A percentile compares a stretch with the other conserved stretches of the same genome.
Evolutionary conservation across 306 rosid species (phyloP).

Genomic region (Alnus glutinosa): DNA sequence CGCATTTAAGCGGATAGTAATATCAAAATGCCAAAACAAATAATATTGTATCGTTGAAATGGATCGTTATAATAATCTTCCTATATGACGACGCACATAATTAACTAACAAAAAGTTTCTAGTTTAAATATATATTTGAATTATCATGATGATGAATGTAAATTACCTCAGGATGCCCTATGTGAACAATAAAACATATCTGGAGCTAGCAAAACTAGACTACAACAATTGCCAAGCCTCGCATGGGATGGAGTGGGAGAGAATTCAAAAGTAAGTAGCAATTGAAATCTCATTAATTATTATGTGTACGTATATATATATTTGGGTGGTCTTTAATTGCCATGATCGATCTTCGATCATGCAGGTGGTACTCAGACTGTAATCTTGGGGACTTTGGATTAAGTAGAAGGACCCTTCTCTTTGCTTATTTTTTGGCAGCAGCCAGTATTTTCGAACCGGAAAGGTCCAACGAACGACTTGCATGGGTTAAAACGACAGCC

Average conservation of each 20-base stretch:
- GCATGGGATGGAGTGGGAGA: constrained; percentile 80
- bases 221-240: constrained; percentile 75
- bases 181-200: constrained; percentile 68
- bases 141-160: neutral
- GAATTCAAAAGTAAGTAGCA: constrained; percentile 52
- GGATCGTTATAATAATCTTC: too few species aligned
- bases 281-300: too few species aligned
- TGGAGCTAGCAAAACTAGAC: constrained; percentile 87
- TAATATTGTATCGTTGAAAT: too few species aligned
- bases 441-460: constrained; percentile 77
- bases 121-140: neutral
- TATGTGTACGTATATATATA: too few species aligned
- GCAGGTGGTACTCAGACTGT: constrained; percentile 78
- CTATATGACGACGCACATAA: neutral
- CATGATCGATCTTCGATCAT: neutral
- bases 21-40: too few species aligned
- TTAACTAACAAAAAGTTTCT: neutral
- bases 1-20: too few species aligned
- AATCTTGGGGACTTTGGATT: constrained; percentile 62
- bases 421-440: constrained; percentile 71
- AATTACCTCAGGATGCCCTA: constrained; percentile 58
- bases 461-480: constrained; percentile 62
- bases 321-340: too few species aligned
- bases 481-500: constrained; percentile 71
- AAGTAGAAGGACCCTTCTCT: constrained; percentile 54